A percentile compares a stretch with the other conserved stretches of the same genome.
Conservation (phyloP, 495 filamentous ascomycete species). For the Penicillium atrosanguineum region DNA sequence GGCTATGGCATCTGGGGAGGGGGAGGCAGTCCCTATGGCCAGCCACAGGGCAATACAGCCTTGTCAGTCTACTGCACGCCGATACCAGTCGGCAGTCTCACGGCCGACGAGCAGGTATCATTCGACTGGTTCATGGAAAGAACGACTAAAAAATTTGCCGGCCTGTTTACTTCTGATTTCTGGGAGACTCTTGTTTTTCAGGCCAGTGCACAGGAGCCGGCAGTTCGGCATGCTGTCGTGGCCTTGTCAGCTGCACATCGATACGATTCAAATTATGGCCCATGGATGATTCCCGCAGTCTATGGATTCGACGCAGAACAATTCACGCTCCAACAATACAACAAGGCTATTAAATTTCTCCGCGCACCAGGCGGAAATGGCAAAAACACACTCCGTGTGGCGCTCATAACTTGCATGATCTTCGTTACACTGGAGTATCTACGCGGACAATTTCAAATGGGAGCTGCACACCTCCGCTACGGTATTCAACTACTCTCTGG, state of each 20-base stretch:
- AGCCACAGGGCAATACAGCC: slow-evolving; percentile 22
- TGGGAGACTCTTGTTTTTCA: slow-evolving; percentile 57
- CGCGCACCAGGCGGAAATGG: neutral
- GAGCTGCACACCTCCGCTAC: slow-evolving; percentile 45
- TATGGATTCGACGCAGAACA: slow-evolving; percentile 10
- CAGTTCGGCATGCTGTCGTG: slow-evolving; percentile 63
- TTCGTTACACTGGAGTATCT: slow-evolving; percentile 53
- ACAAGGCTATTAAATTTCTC: slow-evolving; percentile 20
- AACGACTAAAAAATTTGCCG: slow-evolving; percentile 57
- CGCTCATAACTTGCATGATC: slow-evolving; percentile 50
- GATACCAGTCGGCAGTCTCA: slow-evolving; percentile 21
- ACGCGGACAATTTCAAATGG: slow-evolving; percentile 41
- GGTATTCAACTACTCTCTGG: slow-evolving; percentile 27
- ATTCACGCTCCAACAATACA: slow-evolving; percentile 24
- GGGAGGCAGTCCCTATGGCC: slow-evolving; percentile 29
- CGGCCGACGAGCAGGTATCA: slow-evolving; percentile 48
- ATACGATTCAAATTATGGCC: slow-evolving; percentile 7
- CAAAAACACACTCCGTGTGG: slow-evolving; percentile 26
- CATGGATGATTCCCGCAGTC: slow-evolving; percentile 1
- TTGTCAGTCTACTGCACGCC: slow-evolving; percentile 20
- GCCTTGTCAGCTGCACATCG: slow-evolving; percentile 64
- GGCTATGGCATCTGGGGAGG: slow-evolving; percentile 56
- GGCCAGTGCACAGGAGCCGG: slow-evolving; percentile 58
- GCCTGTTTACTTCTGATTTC: slow-evolving; percentile 61
- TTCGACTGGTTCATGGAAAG: slow-evolving; percentile 60